A percentile compares a stretch with the other conserved stretches of the same genome.
These are phyloP conservation scores for Pestalotiopsis sp. DNA, from an alignment of 2,329 filamentous ascomycete genomes.

Conservation along the genomic window DNA sequence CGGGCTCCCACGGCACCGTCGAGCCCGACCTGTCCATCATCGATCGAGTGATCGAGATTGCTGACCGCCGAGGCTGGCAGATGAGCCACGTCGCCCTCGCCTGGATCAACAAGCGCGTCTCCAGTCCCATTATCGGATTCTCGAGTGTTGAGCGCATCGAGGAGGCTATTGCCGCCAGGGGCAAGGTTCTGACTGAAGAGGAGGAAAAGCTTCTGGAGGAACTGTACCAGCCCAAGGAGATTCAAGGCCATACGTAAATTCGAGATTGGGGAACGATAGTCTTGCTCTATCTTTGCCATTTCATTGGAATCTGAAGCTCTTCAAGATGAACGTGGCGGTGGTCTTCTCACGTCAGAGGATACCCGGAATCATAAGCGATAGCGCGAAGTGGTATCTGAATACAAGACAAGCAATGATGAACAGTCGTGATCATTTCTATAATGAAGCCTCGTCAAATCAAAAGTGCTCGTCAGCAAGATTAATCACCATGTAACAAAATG, in stretches of 20 bases:
- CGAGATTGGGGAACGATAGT: neutral
- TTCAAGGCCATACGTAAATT: slow-evolving; percentile 34
- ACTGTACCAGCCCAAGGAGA: slow-evolving; percentile 57
- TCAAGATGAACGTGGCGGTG: too few relatives aligned
- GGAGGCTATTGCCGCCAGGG: slow-evolving; percentile 54
- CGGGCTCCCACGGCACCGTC: slow-evolving; percentile 34
- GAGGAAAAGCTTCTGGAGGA: slow-evolving; percentile 66
- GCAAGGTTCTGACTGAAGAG: slow-evolving; percentile 55
- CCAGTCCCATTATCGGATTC: slow-evolving; percentile 65
- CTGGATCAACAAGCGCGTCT: slow-evolving; percentile 59
- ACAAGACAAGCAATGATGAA: too few relatives aligned
- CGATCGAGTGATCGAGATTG: slow-evolving; percentile 58
- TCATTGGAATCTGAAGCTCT: too few relatives aligned
- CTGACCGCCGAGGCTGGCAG: slow-evolving; percentile 57
- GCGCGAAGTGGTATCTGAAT: too few relatives aligned
- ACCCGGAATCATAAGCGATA: too few relatives aligned
- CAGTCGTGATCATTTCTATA: too few relatives aligned
- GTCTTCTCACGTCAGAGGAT: too few relatives aligned
- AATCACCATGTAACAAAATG: too few relatives aligned
- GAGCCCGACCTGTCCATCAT: slow-evolving; percentile 43
- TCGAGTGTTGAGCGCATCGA: slow-evolving; percentile 62
- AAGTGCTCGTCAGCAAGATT: too few relatives aligned
- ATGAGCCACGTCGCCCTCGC: slow-evolving; percentile 68
- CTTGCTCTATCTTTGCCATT: too few relatives aligned
- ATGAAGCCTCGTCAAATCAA: too few relatives aligned